phyloP scores from a whole-genome alignment of 2,329 filamentous ascomycete species.

The Reticulascus tulasneorum region DNA sequence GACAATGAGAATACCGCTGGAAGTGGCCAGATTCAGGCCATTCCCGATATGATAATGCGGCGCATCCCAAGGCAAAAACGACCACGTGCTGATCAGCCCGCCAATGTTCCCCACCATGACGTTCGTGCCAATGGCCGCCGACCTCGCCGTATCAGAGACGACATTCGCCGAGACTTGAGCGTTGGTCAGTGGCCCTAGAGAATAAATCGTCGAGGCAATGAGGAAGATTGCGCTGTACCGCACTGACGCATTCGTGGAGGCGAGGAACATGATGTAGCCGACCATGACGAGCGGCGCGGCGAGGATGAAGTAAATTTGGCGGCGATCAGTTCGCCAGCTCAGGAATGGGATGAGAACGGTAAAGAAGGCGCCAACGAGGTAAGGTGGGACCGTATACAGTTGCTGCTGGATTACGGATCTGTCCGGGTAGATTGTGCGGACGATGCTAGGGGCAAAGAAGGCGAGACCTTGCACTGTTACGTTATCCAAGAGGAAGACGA shows the following conservation, averaged over 20 bases:
- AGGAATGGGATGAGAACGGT: slow-evolving; percentile 53
- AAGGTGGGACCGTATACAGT: slow-evolving; percentile 62
- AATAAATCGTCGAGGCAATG: slow-evolving; percentile 56
- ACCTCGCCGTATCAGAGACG: slow-evolving; percentile 61
- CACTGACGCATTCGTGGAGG: slow-evolving; percentile 37
- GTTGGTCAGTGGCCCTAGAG: slow-evolving; percentile 58
- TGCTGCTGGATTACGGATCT: slow-evolving; percentile 56
- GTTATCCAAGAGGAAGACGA: slow-evolving; percentile 62
- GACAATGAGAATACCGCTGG: slow-evolving; percentile 50
- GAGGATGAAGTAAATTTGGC: slow-evolving; percentile 52
- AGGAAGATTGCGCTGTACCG: slow-evolving; percentile 63
- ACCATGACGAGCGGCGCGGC: slow-evolving; percentile 55
- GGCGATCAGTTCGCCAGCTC: slow-evolving; percentile 51
- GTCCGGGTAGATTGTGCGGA: slow-evolving; percentile 58
- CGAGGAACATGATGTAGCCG: slow-evolving; percentile 63
- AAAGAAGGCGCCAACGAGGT: slow-evolving; percentile 59
- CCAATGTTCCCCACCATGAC: slow-evolving; percentile 67
- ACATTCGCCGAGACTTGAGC: slow-evolving; percentile 62
- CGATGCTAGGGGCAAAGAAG: slow-evolving; percentile 64
- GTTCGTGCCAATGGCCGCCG: slow-evolving; percentile 54
- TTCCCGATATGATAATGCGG: slow-evolving; percentile 69
- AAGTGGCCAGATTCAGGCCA: slow-evolving; percentile 62
- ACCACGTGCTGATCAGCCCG: slow-evolving; percentile 41
- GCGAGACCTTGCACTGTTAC: slow-evolving; percentile 64
- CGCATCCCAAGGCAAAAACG: slow-evolving; percentile 56